Evolutionary conservation across 208 protist species (phyloP), one percentile per base, ranked within the genome.

Genomic region (Trypanosoma brucei): DNA sequence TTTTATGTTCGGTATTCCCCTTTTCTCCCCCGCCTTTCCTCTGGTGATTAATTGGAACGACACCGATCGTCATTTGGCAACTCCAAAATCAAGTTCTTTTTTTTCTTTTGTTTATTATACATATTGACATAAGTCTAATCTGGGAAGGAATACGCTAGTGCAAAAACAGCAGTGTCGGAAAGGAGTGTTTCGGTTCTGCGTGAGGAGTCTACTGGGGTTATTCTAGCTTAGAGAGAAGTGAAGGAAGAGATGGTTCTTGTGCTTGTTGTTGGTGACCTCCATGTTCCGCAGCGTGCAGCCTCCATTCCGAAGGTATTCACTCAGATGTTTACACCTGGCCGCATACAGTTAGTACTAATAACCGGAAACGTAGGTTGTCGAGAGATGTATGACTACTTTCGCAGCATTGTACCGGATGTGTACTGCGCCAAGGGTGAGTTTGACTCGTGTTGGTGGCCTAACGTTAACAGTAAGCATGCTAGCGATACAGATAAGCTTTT

Each of bases 251-350:
- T 92, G 84, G 84, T 98, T 66, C 83, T 99, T 9, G 94, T 99
- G 8, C 88, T 99, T 30, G 94, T 99, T 3, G 86, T 99, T 42
- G 99, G 99, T 14, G 99, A 99, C 70, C 64, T 99, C n/a, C 97
- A 99, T 78, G 96, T 99, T 39, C 99, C 99, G 33, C 93, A 99
- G 70, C 80, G 98, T 13, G 79, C 92, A 14, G 72, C 76, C 13
- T 82, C 88, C 35, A 83, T 99, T 4, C 98, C 97, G 1, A 74
- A 91, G 39, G 85, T 93, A 35, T 99, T 99, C 70, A 91, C 86
- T 44, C 93, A 91, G 35, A 84, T 99, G 62, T 90, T 99, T 59
- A 83, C 97, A 7, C 77, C 81, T 2, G 88, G 98, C 45, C 93
- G 98, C 38, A 99, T 99, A 68, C 85, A 99, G 68, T 87, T 92